These are phyloP conservation scores for Grosmannia serpens DNA, from an alignment of 2,329 filamentous ascomycete species.

Conservation along the genomic window DNA sequence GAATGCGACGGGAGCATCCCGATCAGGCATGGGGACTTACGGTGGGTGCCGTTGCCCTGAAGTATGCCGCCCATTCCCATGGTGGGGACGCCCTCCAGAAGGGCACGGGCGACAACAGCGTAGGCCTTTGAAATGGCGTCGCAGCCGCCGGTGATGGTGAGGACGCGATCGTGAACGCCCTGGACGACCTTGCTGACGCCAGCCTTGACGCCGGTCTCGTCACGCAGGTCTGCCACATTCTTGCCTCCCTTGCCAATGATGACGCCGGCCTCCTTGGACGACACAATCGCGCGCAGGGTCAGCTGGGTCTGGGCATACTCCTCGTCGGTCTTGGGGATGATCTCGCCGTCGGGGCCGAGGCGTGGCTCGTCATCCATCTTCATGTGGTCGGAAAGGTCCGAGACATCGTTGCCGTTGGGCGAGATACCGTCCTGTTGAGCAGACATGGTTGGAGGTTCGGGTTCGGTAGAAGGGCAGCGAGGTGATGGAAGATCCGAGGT, in stretches of 20 bases:
- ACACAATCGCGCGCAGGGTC: constrained; percentile 93
- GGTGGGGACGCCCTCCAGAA: constrained; percentile 86
- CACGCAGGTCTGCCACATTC: constrained; percentile 92
- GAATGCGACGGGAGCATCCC: too few relatives aligned
- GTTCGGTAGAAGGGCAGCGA: not conserved
- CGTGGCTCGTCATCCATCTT: constrained; percentile 51
- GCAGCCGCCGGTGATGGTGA: constrained; percentile 87
- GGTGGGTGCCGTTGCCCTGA: constrained; percentile 80
- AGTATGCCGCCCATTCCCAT: constrained; percentile 94
- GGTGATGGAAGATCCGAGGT: not conserved
- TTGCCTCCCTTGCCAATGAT: constrained; percentile 99
- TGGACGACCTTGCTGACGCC: constrained; percentile 98
- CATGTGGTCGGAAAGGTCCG: constrained; percentile 52
- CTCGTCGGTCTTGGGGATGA: constrained; percentile 82
- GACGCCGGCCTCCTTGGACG: constrained; percentile 95
- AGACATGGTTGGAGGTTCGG: constrained; percentile 38
- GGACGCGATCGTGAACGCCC: constrained; percentile 90
- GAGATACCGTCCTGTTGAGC: constrained; percentile 42
- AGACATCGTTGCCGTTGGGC: constrained; percentile 48
- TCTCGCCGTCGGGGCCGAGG: constrained; percentile 63
- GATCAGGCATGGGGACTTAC: constrained; percentile 43
- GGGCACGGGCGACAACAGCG: constrained; percentile 77
- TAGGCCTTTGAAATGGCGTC: constrained; percentile 87
- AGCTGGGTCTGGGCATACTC: constrained; percentile 90
- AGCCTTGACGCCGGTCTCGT: constrained; percentile 95